These are phyloP conservation scores for Niebla homalea DNA, from an alignment of 495 filamentous ascomycete species.

Conservation along the genomic window DNA sequence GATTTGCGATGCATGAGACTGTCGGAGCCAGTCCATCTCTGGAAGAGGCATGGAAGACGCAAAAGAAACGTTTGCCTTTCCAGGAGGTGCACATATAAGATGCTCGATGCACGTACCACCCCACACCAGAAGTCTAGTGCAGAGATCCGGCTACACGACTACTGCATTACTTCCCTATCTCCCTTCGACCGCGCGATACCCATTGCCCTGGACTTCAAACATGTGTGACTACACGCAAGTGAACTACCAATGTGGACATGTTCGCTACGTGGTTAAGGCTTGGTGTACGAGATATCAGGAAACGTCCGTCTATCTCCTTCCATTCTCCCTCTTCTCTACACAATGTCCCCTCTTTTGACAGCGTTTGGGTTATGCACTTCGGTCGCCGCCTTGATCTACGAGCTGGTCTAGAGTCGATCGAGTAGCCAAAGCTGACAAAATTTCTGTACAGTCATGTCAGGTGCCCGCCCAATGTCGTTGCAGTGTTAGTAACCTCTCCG, in stretches of 20 bases:
- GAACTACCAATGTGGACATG: slow-evolving; percentile 36
- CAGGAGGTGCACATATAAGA: background rate
- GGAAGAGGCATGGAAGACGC: no score
- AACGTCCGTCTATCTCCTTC: slow-evolving; percentile 18
- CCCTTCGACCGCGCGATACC: no score
- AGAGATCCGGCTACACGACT: background rate
- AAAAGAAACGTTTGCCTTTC: no score
- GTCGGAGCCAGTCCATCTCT: no score
- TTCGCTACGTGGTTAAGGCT: slow-evolving; percentile 34
- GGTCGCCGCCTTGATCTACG: no score
- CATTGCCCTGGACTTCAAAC: background rate
- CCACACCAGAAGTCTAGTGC: background rate
- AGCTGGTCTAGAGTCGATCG: no score
- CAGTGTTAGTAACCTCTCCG: slow-evolving; percentile 23
- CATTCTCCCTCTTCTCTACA: background rate
- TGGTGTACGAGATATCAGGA: slow-evolving; percentile 40
- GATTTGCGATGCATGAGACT: no score
- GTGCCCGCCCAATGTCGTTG: slow-evolving; percentile 35
- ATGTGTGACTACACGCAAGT: slow-evolving; percentile 47
- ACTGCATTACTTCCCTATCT: background rate
- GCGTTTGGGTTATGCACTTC: background rate
- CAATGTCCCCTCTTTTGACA: background rate
- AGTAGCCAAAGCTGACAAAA: no score
- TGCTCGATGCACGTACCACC: background rate
- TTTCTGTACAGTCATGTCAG: slow-evolving; percentile 16